phyloP scores from a whole-genome alignment of 805 yeast genomes.

The Starmerella apis region DNA sequence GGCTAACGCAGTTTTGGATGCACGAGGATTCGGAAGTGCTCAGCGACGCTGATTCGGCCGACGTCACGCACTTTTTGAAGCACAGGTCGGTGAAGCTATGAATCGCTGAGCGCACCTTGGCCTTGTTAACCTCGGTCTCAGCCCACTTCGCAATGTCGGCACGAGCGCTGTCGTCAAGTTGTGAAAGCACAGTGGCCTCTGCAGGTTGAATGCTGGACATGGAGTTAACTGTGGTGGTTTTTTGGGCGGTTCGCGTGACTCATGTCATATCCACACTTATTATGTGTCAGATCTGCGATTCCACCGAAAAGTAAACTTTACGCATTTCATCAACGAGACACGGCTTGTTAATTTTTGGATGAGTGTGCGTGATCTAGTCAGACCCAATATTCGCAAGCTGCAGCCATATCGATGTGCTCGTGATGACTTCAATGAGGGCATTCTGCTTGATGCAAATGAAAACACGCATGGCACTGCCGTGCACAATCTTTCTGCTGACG shows the following conservation, averaged over 20 bases:
- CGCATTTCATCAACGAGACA: no score
- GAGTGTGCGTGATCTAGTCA: constrained; percentile 42
- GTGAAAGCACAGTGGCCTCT: constrained; percentile 27
- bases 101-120: constrained; percentile 66
- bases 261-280: no score
- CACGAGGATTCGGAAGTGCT: constrained; percentile 57
- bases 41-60: constrained; percentile 35
- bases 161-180: constrained; percentile 57
- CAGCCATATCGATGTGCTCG: constrained; percentile 96
- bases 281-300: no score
- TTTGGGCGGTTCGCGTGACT: constrained; percentile 2
- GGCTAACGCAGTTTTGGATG: constrained; percentile 66
- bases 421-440: constrained; percentile 84
- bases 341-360: no score
- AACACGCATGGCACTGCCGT: constrained; percentile 87
- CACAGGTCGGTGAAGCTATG: constrained; percentile 85
- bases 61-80: constrained; percentile 69
- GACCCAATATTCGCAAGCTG: constrained; percentile 74
- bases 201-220: constrained; percentile 3
- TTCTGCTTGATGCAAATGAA: constrained; percentile 89
- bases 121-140: constrained; percentile 73
- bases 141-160: constrained; percentile 65
- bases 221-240: not conserved
- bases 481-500: constrained; percentile 36
- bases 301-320: no score